These are phyloP conservation scores for Euphrasia arctica DNA, from an alignment of 305 asterid genomes.

Conservation along the genomic window DNA sequence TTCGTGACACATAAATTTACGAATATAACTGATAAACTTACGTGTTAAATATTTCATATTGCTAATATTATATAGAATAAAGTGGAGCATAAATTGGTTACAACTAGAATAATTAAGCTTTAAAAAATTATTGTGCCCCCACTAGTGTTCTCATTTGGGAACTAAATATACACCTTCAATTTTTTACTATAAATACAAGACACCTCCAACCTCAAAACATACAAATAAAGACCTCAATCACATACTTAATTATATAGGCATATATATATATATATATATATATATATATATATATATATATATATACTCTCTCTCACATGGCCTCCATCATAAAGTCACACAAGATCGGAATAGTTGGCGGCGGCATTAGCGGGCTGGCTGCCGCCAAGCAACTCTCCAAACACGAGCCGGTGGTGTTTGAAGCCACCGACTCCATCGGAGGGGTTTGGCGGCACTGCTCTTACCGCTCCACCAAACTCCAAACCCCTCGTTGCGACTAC, in stretches of 20 bases:
- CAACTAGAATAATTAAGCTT: no score
- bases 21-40: no score
- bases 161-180: no score
- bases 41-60: no score
- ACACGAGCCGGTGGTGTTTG: slow-evolving; percentile 5
- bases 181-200: slow-evolving; percentile 36
- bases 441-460: slow-evolving; percentile 95
- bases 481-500: slow-evolving; percentile 85
- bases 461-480: slow-evolving; percentile 64
- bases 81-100: no score
- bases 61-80: no score
- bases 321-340: slow-evolving; percentile 22
- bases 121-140: no score
- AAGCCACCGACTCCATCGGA: slow-evolving; percentile 37
- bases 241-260: no score
- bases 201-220: slow-evolving; percentile 20
- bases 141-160: no score
- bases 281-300: neutral
- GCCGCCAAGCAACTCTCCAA: slow-evolving; percentile 71
- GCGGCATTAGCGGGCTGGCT: slow-evolving; percentile 84
- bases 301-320: neutral
- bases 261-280: neutral
- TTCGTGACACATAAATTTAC: no score
- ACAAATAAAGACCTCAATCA: slow-evolving; percentile 8
- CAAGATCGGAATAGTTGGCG: slow-evolving; percentile 71